Evolutionary conservation across 2,329 filamentous ascomycete genomes (phyloP), one percentile per base, ranked within the genome.

Genomic region (Aspergillus udagawae): DNA sequence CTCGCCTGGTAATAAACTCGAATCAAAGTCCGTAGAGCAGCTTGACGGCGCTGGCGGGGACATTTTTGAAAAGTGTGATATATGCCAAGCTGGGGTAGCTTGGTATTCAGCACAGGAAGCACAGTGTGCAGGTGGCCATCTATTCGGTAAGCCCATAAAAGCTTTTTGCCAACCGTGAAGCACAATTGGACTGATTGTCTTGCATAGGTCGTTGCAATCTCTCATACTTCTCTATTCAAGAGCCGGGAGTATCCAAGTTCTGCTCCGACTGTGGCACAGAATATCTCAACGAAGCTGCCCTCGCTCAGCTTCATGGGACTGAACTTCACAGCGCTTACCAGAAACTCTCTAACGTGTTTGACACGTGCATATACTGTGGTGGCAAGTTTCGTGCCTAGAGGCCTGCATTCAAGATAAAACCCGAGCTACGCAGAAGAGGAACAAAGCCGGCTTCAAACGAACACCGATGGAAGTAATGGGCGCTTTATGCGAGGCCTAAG

Each of bases 141-240:
- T 80, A 45, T 84, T 82, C 57, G 69, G 79, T 80, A 70, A 47
- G 44, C 12, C 21, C 6, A 14, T 59, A 73, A 65, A 20, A 21
- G 6, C 20, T 23, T 7, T 4, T 47, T 20, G 21, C 6, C 4
- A 6, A 14, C 29, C 10, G 10, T 51, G 17, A 32, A 20, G 32
- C 54, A 44, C 14, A 50, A 47, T 17, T n/a, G 42, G 42, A 21
- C 55, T 67, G 52, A 65, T 32, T 14, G 14, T n/a, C 8, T 45
- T n/a, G 14, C 14, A 32, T 58, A 80, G 78, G 73, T n/a, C 76
- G 83, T 38, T 86, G 83, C 62, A 75, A 75, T 12, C 61, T 85
- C 23, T 82, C 80, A n/a, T 80, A 83, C 52, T 63, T 83, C 5
- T 74, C 81, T 1, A 83, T 85, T 6, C 82, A 84, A 64, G 76